These are phyloP conservation scores for Sugiyamaella novakii DNA, from an alignment of 1,139 yeast species.

Conservation along the genomic window DNA sequence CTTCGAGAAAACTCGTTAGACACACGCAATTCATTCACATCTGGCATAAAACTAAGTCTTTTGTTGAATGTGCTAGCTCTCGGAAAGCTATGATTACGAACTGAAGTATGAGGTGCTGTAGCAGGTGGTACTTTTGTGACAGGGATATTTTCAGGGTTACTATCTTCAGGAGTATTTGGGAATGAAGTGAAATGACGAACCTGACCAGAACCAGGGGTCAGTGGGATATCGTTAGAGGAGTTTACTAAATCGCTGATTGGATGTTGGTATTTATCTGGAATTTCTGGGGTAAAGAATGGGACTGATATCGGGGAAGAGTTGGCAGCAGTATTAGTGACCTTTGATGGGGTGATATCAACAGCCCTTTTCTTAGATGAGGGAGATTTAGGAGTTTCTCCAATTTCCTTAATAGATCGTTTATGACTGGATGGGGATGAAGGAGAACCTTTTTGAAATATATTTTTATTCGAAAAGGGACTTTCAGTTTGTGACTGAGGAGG, in stretches of 20 bases:
- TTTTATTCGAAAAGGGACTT: conserved; percentile 46
- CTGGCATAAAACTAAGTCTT: conserved; percentile 37
- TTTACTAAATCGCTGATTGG: too few relatives aligned
- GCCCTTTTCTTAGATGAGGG: conserved; percentile 8
- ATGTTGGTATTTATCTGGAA: neutral
- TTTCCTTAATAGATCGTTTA: conserved; percentile 23
- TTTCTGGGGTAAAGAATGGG: conserved; percentile 6
- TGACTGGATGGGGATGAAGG: conserved; percentile 25
- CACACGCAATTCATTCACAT: conserved; percentile 30
- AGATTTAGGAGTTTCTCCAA: conserved; percentile 13
- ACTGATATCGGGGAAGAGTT: conserved; percentile 1
- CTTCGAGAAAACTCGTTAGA: conserved; percentile 31
- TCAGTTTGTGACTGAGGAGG: conserved; percentile 20
- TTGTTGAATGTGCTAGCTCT: conserved; percentile 22
- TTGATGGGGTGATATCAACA: conserved; percentile 3
- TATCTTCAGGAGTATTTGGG: conserved; percentile 30
- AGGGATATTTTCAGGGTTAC: conserved; percentile 5
- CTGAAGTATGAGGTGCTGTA: conserved; percentile 13
- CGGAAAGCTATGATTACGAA: conserved; percentile 23
- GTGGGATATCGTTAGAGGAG: neutral
- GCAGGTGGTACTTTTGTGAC: conserved; percentile 7
- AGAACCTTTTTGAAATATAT: conserved; percentile 48
- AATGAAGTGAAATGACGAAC: conserved; percentile 30
- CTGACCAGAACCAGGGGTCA: conserved; percentile 20
- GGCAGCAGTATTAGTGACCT: neutral